A percentile compares a stretch with the other conserved stretches of the same genome.
Conservation (phyloP, 192 early-diverging fungal genomes). For the Chytriomyces confervae region DNA sequence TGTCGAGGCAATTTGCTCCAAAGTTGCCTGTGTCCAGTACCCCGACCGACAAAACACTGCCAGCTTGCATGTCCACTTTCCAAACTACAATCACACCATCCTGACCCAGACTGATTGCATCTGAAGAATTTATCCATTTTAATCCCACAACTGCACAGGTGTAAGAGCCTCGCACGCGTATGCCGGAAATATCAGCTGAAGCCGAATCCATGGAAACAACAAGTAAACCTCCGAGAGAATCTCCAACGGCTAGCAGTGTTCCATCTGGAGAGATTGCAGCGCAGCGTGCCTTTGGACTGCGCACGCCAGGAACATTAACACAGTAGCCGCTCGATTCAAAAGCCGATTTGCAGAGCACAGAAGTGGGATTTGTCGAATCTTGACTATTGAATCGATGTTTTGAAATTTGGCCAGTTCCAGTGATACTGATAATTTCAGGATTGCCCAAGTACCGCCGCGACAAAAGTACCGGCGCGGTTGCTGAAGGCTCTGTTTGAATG, state of each 20-base stretch:
- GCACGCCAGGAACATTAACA: conserved; percentile 13
- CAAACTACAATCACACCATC: conserved; percentile 9
- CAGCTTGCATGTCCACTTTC: neutral
- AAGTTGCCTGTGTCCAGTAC: conserved; percentile 4
- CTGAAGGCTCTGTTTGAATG: neutral
- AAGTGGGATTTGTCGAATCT: neutral
- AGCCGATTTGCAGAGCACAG: neutral
- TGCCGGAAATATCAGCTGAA: neutral
- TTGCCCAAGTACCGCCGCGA: neutral
- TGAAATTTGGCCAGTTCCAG: neutral
- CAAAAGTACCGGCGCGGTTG: neutral
- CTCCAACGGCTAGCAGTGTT: neutral
- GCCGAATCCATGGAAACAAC: neutral
- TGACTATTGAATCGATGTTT: neutral
- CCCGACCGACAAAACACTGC: neutral
- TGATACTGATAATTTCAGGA: neutral
- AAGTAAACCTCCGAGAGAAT: conserved; percentile 11
- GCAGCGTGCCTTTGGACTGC: neutral
- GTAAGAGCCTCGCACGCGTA: neutral
- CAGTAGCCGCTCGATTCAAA: neutral
- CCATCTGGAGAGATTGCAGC: neutral
- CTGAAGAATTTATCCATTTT: conserved; percentile 8
- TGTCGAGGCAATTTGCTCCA: conserved; percentile 9
- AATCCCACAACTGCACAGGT: neutral
- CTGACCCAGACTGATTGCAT: neutral